A percentile compares a stretch with the other conserved stretches of the same genome.
Evolutionary conservation across 176 grass and related monocot species (phyloP).

Genomic region (Zizania latifolia): DNA sequence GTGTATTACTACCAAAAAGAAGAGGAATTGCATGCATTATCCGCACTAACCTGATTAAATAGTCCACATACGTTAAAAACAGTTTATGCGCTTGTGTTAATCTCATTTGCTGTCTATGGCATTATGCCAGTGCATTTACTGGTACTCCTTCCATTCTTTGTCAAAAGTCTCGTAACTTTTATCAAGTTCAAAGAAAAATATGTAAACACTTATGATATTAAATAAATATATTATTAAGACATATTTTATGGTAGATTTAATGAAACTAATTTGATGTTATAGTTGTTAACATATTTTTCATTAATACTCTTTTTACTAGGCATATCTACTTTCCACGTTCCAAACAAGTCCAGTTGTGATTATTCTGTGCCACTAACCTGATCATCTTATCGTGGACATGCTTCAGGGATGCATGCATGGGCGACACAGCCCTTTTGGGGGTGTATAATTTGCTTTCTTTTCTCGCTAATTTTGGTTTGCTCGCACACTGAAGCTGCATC

Average conservation of each 20-base stretch:
- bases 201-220: too few species aligned
- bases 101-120: not conserved
- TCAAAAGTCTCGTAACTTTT: too few species aligned
- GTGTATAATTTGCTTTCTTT: not conserved
- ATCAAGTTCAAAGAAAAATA: too few species aligned
- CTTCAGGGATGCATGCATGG: not conserved
- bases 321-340: not conserved
- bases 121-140: not conserved
- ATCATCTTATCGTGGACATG: not conserved
- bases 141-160: too few species aligned
- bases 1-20: not conserved
- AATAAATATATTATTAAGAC: too few species aligned
- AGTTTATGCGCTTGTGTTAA: not conserved
- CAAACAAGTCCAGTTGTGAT: constrained; percentile 27
- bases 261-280: too few species aligned
- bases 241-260: too few species aligned
- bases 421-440: not conserved
- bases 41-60: not conserved
- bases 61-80: not conserved
- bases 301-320: not conserved
- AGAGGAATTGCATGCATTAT: not conserved
- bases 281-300: too few species aligned
- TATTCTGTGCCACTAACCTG: constrained; percentile 4
- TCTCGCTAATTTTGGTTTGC: not conserved
- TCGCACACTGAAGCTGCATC: not conserved